Conservation (phyloP, 148 eudicot genomes). For the Rhododendron griersonianum region DNA sequence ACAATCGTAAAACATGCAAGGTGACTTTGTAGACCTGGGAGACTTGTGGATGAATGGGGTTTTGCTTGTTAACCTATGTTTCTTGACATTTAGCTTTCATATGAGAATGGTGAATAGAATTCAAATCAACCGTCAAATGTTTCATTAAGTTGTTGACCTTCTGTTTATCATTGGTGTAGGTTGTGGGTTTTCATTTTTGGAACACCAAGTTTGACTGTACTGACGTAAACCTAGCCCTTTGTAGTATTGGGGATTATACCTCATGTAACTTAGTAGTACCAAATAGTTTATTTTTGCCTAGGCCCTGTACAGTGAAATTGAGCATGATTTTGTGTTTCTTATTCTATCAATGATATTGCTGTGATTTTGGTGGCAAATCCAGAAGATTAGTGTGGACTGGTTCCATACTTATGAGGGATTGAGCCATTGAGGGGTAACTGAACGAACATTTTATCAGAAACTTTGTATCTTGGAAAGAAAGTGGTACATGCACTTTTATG, state of each 20-base stretch:
- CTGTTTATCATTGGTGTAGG: neutral
- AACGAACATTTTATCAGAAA: neutral
- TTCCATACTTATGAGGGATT: neutral
- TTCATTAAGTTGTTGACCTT: neutral
- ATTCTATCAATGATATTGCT: neutral
- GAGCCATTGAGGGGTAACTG: neutral
- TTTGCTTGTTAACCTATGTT: neutral
- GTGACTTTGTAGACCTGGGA: neutral
- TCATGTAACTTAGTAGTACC: neutral
- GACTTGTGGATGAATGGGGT: neutral
- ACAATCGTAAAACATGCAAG: slow-evolving; percentile 4
- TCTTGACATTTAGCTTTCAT: neutral
- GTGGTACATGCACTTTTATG: neutral
- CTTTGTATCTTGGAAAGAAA: neutral
- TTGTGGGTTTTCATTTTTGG: neutral
- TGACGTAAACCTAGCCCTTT: neutral
- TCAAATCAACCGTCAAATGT: neutral
- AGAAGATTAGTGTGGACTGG: neutral
- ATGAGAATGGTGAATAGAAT: neutral
- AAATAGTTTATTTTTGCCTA: neutral
- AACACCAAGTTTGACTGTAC: neutral
- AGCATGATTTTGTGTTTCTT: neutral
- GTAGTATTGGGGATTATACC: neutral
- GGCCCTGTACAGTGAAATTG: neutral
- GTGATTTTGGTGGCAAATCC: neutral